Percentiles rank a stretch among this genome's conserved stretches.
phyloP scores from a whole-genome alignment of 768 basidiomycete species.

The Tremella mesenterica region DNA sequence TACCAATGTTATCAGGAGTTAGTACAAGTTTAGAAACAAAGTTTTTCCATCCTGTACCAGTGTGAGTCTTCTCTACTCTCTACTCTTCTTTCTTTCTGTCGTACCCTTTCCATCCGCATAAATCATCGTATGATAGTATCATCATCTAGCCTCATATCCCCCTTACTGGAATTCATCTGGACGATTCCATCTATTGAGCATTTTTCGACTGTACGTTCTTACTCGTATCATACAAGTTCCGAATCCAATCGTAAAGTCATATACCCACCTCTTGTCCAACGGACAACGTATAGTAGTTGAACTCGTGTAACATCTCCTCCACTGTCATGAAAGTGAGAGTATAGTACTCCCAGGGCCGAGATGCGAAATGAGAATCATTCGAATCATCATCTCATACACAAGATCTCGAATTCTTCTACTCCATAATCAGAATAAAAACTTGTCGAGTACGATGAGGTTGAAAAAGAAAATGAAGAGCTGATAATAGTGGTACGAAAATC shows the following conservation, averaged over 20 bases:
- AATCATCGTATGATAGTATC: background rate
- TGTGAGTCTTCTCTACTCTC: conserved; percentile 6
- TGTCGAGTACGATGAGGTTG: too few relatives aligned
- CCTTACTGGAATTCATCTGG: background rate
- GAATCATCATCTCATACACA: background rate
- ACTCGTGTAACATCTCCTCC: too few relatives aligned
- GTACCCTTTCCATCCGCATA: background rate
- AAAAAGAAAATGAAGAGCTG: background rate
- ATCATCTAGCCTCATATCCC: background rate
- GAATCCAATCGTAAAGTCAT: too few relatives aligned
- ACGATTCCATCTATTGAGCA: too few relatives aligned
- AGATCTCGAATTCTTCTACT: background rate
- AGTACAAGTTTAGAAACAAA: conserved; percentile 22
- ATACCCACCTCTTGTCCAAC: too few relatives aligned
- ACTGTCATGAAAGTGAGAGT: too few relatives aligned
- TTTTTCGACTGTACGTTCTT: too few relatives aligned
- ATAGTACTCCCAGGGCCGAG: too few relatives aligned
- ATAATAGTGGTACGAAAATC: conserved; percentile 6
- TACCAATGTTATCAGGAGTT: conserved; percentile 24
- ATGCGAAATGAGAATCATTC: background rate
- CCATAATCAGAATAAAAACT: background rate
- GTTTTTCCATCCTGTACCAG: conserved; percentile 21
- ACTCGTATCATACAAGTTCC: too few relatives aligned
- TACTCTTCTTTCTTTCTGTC: background rate
- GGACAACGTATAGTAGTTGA: too few relatives aligned